Evolutionary conservation across 768 basidiomycete species (phyloP).

Genomic region (Agaricus blazei): DNA sequence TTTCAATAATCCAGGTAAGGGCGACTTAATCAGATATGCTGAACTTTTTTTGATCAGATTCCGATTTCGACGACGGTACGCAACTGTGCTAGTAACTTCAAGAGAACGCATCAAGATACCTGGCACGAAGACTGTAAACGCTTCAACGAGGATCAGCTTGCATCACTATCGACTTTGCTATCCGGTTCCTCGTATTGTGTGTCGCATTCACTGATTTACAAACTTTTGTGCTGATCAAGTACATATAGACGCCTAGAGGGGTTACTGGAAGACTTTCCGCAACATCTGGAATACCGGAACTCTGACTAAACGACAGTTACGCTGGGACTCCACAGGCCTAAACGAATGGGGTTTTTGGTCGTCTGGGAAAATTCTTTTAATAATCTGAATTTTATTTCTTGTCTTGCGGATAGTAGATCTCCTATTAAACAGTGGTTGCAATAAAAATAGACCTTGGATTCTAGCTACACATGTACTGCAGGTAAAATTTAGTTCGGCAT

Average conservation of each 20-base stretch:
- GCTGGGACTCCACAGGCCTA: too few species aligned
- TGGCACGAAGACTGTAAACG: conserved; percentile 87
- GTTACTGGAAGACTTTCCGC: too few species aligned
- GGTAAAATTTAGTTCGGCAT: not conserved
- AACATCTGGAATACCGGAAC: too few species aligned
- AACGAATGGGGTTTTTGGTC: too few species aligned
- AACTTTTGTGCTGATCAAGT: not conserved
- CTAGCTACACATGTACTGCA: not conserved
- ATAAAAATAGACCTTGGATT: too few species aligned
- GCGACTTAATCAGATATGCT: conserved; percentile 11
- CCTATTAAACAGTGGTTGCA: too few species aligned
- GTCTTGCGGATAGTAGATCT: too few species aligned
- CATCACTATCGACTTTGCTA: conserved; percentile 75
- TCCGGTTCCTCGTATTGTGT: conserved; percentile 82
- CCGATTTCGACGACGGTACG: conserved; percentile 84
- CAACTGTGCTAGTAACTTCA: conserved; percentile 76
- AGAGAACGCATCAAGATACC: conserved; percentile 81
- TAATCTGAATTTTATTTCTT: too few species aligned
- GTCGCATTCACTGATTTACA: conserved; percentile 16
- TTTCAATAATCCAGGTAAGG: not conserved
- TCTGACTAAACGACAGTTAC: too few species aligned
- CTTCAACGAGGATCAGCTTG: conserved; percentile 82
- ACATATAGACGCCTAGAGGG: not conserved
- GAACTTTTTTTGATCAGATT: conserved; percentile 33
- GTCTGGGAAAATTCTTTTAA: too few species aligned